Base-by-base conservation (phyloP, 805 yeast genomes). In the Ogataea ramenticola region DNA sequence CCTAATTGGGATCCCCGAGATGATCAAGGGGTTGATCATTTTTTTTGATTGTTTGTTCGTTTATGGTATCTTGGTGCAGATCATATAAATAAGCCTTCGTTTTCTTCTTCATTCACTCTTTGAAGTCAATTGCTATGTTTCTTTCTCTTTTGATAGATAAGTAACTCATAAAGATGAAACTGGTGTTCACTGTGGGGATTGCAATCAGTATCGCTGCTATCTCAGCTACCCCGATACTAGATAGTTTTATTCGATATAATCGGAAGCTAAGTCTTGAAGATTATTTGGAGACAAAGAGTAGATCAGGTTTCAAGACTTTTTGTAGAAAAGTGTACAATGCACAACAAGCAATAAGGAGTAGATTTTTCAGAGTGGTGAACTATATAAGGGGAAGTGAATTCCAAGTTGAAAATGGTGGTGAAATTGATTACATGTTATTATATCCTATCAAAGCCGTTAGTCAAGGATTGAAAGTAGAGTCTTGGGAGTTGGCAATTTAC, bases 361-460 rank as follows among this genome's bases (percentile, higher is more conserved):
- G 4, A 10, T 16, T 12, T 5, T 20, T 9, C 3, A 17, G 41
- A 20, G 12, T 29, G 3, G 5, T 6, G 14, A 39, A 39, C 19
- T 20, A 29, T 5, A 5, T 39, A 11, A 30, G 5, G 8, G 4
- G 15, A 3, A 17, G n/a, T 6, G 36, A 39, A 9, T 34, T 44
- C 3, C 29, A 32, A 12, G 61, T 59, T 4, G 46, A 42, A 9
- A 31, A 50, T 36, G 62, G 59, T 15, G 62, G 64, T 8, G 30
- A 14, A 2, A 46, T 61, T n/a, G 55, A 56, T 24, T 39, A 51
- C 38, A 40, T 60, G 44, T 43, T 55, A 4, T 46, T 61, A 4
- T 61, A 59, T 41, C 66, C 66, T 1, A 56, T 61, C 40, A 61
- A 61, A 39, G 52, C 62, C 3, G 55, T 53, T 6, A 46, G 55